Conservation (phyloP, 257 asterid genomes). For the Ballota nigra region DNA sequence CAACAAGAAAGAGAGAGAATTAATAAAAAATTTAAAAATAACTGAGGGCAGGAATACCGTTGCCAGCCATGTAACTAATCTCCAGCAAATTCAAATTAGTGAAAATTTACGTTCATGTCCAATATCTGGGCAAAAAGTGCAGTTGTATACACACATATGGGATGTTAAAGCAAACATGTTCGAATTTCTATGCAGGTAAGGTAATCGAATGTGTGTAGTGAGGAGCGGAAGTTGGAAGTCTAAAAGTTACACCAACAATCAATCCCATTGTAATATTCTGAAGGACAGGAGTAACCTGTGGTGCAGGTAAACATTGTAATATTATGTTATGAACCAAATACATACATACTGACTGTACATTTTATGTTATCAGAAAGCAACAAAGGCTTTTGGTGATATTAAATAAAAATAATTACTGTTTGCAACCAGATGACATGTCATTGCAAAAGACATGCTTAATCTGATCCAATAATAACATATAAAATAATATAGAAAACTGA, state of each 20-base stretch:
- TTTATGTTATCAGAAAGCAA: background rate
- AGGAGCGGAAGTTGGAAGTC: background rate
- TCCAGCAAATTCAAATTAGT: background rate
- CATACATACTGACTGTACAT: background rate
- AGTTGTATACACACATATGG: background rate
- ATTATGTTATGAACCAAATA: background rate
- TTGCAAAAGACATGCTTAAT: background rate
- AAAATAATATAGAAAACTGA: background rate
- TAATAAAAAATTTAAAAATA: background rate
- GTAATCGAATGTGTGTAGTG: background rate
- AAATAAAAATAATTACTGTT: background rate
- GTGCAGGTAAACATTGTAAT: background rate
- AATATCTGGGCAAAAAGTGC: background rate
- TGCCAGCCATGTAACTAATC: background rate
- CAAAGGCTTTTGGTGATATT: background rate
- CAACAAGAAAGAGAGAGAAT: background rate
- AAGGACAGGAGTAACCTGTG: background rate
- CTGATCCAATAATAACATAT: slow-evolving; percentile 5
- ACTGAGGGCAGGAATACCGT: background rate
- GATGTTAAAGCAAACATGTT: slow-evolving; percentile 13
- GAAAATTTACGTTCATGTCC: background rate
- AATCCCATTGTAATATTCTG: slow-evolving; percentile 5
- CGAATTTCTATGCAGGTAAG: background rate
- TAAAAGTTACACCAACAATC: background rate
- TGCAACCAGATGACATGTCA: background rate